Evolutionary conservation across 2,329 filamentous ascomycete genomes (phyloP), one percentile per base, ranked within the genome.

Genomic region (Arthroderma uncinatum): DNA sequence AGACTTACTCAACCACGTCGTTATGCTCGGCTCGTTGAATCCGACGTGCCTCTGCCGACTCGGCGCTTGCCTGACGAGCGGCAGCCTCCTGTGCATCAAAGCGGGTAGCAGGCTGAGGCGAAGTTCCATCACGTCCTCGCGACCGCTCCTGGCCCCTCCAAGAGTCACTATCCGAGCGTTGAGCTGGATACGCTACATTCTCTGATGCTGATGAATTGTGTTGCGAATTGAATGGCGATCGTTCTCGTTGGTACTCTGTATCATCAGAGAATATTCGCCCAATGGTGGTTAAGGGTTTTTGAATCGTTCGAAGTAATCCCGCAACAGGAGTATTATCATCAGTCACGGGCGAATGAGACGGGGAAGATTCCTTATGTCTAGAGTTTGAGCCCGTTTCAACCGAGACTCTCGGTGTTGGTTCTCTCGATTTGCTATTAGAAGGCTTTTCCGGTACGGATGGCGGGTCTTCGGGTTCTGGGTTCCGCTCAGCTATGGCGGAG

Each of bases 181-280:
- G 53, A 3, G 21, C 5, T 4, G 39, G 55, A 36, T 55, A 57
- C 21, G 53, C 61, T 56, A 61, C 60, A 21, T 50, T 28, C 54
- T 48, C n/a, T 14, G 39, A 9, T 30, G 50, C 50, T 56, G 57
- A 21, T 19, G 53, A 4, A 36, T 16, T 39, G 28, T 55, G 58
- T 23, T 60, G 60, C 52, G 55, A 48, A 30, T 76, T 73, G 55
- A 74, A 72, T 8, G 77, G 75, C 7, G 64, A 63, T 54, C 67
- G 66, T 56, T 72, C 71, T 62, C 69, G 65, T 61, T 71, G 60
- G 8, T 67, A 63, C 3, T 74, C 73, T 33, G 68, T 62, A 19
- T 84, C 84, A 61, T 88, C 93, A 0, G 89, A 89, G 72, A 98
- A 97, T 60, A 98, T 97, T 55, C 92, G 83, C 2, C 93, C 93